Base-by-base conservation (phyloP, 116 monocot genomes). In the Phalaenopsis hybrid region DNA sequence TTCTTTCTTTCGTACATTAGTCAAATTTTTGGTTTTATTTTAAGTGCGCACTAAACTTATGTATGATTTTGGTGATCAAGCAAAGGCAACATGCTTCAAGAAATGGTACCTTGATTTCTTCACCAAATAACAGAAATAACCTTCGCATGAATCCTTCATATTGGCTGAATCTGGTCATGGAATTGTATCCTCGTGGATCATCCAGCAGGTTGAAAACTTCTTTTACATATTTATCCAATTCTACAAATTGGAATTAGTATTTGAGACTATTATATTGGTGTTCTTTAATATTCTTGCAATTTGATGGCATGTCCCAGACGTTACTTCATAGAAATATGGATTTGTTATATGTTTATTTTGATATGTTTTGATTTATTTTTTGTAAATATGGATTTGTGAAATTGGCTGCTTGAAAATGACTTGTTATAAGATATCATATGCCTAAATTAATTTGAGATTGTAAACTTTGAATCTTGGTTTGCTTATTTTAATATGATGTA, bases 31-130 rank as follows among this genome's bases (percentile, higher is more conserved):
- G 13, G 63, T 37, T 63, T 23, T 28, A 48, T 33, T 57, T 57
- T 17, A 77, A 58, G 49, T 83, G 41, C 80, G 41, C 13, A 18
- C 37, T 79, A 86, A 80, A 83, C 75, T 82, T 86, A 20, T 87
- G 73, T 73, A 83, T 51, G 76, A 82, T 85, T 90, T 46, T 85
- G 58, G 87, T 86, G 85, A 87, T 93, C 91, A 98, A 97, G 96
- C 87, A 88, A 97, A 94, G 97, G 74, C 98, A 92, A 81, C 82
- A 85, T 78, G 84, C 88, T 89, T 85, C 95, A 87, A 89, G 86
- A 85, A 86, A 82, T 81, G 91, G 65, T 81, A 87, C 21, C 81
- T 78, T 79, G 57, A 57, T 78, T 79, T 69, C 82, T 85, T 81
- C 90, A 20, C 49, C 68, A 45, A 85, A 85, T 81, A 31, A 57